phyloP scores from a whole-genome alignment of 2,329 filamentous ascomycete genomes.

The Fusarium dimerum region DNA sequence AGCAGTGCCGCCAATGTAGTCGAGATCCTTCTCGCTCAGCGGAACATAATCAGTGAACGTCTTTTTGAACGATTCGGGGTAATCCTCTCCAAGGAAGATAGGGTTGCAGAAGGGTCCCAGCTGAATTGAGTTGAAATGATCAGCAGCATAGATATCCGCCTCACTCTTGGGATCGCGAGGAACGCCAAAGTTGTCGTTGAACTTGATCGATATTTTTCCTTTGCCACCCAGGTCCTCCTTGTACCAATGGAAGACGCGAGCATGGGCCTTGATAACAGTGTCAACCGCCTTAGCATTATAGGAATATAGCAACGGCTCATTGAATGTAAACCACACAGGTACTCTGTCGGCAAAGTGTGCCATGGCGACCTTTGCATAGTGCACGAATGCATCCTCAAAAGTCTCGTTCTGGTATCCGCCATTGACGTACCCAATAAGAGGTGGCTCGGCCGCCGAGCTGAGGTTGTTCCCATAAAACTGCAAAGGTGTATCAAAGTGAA shows the following conservation, averaged over 20 bases:
- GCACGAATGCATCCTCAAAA: slow-evolving; percentile 51
- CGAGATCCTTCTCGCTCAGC: slow-evolving; percentile 49
- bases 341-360: slow-evolving; percentile 53
- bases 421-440: slow-evolving; percentile 41
- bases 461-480: slow-evolving; percentile 42
- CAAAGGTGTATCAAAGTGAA: slow-evolving; percentile 51
- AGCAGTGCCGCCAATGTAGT: slow-evolving; percentile 48
- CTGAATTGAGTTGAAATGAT: slow-evolving; percentile 49
- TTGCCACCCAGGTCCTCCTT: slow-evolving; percentile 52
- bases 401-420: slow-evolving; percentile 47
- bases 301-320: slow-evolving; percentile 49
- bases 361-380: slow-evolving; percentile 55
- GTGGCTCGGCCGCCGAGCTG: slow-evolving; percentile 17
- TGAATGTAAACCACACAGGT: slow-evolving; percentile 54
- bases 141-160: slow-evolving; percentile 45
- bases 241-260: slow-evolving; percentile 54
- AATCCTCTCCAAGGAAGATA: slow-evolving; percentile 52
- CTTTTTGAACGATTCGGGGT: slow-evolving; percentile 47
- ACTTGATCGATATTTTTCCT: slow-evolving; percentile 52
- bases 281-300: slow-evolving; percentile 41
- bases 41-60: slow-evolving; percentile 47
- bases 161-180: slow-evolving; percentile 42
- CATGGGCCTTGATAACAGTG: slow-evolving; percentile 49
- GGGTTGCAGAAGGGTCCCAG: slow-evolving; percentile 54
- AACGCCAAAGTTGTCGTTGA: slow-evolving; percentile 52